Evolutionary conservation across 2,329 filamentous ascomycete species (phyloP), one percentile per base, ranked within the genome.

Genomic region (Exophiala mesophila): DNA sequence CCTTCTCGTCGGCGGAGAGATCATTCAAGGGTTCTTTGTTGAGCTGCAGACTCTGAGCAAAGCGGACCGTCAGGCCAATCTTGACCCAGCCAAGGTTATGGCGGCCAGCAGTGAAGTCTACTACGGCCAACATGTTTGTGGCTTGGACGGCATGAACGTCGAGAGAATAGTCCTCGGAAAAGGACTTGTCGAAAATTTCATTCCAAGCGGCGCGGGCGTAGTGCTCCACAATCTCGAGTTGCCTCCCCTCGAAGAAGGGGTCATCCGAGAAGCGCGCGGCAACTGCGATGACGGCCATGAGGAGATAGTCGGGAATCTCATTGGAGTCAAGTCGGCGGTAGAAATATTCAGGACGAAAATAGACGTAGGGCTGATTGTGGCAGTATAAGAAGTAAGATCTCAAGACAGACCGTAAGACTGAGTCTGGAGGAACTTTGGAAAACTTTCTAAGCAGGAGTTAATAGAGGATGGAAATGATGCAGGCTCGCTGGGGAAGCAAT

Each of bases 1-100:
- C 60, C 31, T 60, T 57, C 28, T 59, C 54, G 0, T 47, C 18
- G 30, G 38, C 39, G 7, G 57, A 39, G 1, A 57, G 35, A 24
- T 47, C 48, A 6, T 29, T 17, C 5, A 32, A 32, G 2, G 55
- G 51, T 13, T 60, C 58, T 3, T 33, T 45, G 52, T 58, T 59
- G 6, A 61, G 60, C 7, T 58, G 59, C 13, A 66, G 62, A 32
- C 57, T 57, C 35, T 62, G 60, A 5, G 85, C 89, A 60, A 78
- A 92, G 29, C 86, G 92, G 55, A 66, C 56, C 2, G 59, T 54
- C 2, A 59, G 37, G 2, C 57, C 57, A 8, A 61, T 55, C 29
- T 67, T 66, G 7, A 66, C 53, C 65, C 65, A 68, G 2, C 59
- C 63, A 5, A 58, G 47, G 33, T 55, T 52, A 15, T 53, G 49